A percentile compares a stretch with the other conserved stretches of the same genome.
Evolutionary conservation across 768 basidiomycete genomes (phyloP).

Genomic region (Boletellus sp.): DNA sequence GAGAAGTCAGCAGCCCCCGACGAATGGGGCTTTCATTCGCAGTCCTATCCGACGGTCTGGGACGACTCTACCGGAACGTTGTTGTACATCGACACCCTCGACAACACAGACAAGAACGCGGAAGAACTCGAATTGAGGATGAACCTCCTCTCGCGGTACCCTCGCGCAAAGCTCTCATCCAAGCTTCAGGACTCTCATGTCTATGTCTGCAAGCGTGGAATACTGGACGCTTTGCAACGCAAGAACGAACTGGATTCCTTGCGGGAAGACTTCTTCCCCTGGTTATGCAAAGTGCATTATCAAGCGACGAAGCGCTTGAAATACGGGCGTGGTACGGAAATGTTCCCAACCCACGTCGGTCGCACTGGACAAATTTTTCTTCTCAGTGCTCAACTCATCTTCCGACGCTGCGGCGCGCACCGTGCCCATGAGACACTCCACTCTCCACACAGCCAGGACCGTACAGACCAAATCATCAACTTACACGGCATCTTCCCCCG

Average conservation of each 20-base stretch:
- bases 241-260: constrained; percentile 77
- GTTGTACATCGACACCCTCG: constrained; percentile 67
- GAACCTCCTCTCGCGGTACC: constrained; percentile 75
- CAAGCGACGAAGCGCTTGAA: constrained; percentile 55
- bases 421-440: constrained; percentile 52
- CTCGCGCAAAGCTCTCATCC: constrained; percentile 63
- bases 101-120: constrained; percentile 61
- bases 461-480: constrained; percentile 14
- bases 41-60: constrained; percentile 58
- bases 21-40: constrained; percentile 57
- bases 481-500: constrained; percentile 14
- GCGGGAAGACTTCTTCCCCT: constrained; percentile 87
- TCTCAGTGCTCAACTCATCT: constrained; percentile 44
- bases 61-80: constrained; percentile 63
- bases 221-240: constrained; percentile 67
- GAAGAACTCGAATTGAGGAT: constrained; percentile 75
- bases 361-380: neutral
- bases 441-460: constrained; percentile 33
- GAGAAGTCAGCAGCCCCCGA: constrained; percentile 58
- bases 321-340: constrained; percentile 50
- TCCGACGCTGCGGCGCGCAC: constrained; percentile 43
- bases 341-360: neutral
- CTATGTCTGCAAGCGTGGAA: constrained; percentile 75
- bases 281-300: constrained; percentile 86
- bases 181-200: constrained; percentile 83